These are phyloP conservation scores for Alternaria dauci DNA, from an alignment of 2,329 filamentous ascomycete genomes.

Conservation along the genomic window DNA sequence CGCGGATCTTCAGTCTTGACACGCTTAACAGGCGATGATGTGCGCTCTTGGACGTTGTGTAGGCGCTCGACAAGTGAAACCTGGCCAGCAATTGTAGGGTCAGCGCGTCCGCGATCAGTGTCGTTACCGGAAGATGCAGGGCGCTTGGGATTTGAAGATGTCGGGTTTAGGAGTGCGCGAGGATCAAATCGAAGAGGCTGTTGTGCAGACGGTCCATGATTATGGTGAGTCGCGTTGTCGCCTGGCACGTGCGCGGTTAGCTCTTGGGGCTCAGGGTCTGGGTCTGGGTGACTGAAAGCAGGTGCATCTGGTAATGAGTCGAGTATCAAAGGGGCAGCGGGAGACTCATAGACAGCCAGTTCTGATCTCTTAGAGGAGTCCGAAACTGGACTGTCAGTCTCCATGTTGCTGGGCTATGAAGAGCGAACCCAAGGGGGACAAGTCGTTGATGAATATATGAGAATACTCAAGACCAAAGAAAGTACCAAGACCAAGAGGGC, in stretches of 20 bases:
- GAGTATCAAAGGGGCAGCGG: not conserved
- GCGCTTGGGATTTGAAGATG: conserved; percentile 40
- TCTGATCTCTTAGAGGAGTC: not conserved
- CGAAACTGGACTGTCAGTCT: not conserved
- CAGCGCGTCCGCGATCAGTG: conserved; percentile 34
- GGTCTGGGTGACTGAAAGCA: conserved; percentile 9
- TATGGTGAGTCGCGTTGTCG: conserved; percentile 23
- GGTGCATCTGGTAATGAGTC: not conserved
- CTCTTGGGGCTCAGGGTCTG: conserved; percentile 10
- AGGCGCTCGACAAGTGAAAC: conserved; percentile 75
- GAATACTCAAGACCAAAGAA: not conserved
- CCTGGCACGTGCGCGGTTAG: conserved; percentile 32
- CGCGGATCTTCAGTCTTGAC: conserved; percentile 38
- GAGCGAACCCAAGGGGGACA: not conserved
- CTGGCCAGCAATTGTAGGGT: conserved; percentile 53
- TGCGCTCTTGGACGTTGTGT: conserved; percentile 76
- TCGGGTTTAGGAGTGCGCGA: conserved; percentile 47
- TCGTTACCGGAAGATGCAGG: conserved; percentile 36
- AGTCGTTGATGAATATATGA: not conserved
- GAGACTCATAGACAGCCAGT: not conserved
- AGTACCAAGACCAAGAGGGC: not conserved
- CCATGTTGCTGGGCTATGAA: not conserved
- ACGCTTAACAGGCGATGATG: conserved; percentile 58
- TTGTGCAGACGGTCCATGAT: conserved; percentile 9
- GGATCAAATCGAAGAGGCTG: conserved; percentile 36